Conservation (phyloP, 495 filamentous ascomycete species). For the Penicillium dipodomyicola region DNA sequence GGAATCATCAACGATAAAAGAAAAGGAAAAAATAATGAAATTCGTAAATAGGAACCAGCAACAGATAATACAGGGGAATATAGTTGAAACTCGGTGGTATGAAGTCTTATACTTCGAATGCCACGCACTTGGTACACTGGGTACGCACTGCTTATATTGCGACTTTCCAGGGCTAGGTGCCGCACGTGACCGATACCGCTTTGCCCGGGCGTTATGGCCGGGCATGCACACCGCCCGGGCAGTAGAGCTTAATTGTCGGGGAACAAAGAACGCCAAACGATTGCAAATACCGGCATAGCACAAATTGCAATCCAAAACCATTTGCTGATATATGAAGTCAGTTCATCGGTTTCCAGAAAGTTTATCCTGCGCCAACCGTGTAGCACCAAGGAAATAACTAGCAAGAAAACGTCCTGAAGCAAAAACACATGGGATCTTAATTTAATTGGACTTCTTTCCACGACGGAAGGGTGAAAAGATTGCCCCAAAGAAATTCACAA, state of each 20-base stretch:
- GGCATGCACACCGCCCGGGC: too few species aligned
- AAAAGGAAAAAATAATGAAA: conserved; percentile 20
- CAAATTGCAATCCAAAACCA: conserved; percentile 35
- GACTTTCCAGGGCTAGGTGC: neutral
- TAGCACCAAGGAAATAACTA: conserved; percentile 17
- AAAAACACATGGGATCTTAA: conserved; percentile 9
- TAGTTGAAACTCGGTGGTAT: neutral
- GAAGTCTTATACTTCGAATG: neutral
- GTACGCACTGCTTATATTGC: neutral
- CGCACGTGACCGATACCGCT: conserved; percentile 8
- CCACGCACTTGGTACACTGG: neutral
- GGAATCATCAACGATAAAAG: conserved; percentile 28
- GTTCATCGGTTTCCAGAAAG: conserved; percentile 14
- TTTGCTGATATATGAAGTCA: conserved; percentile 35
- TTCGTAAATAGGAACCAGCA: conserved; percentile 24
- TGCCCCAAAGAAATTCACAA: conserved; percentile 41
- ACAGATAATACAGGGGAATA: conserved; percentile 45
- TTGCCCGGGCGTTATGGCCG: too few species aligned
- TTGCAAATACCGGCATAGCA: conserved; percentile 31
- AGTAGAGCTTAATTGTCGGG: neutral
- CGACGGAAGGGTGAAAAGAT: conserved; percentile 45
- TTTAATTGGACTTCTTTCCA: conserved; percentile 33
- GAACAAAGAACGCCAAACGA: conserved; percentile 34
- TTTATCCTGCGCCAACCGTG: neutral
- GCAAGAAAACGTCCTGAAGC: neutral